These are phyloP conservation scores for Alnus glutinosa DNA, from an alignment of 306 rosid species.

Conservation along the genomic window DNA sequence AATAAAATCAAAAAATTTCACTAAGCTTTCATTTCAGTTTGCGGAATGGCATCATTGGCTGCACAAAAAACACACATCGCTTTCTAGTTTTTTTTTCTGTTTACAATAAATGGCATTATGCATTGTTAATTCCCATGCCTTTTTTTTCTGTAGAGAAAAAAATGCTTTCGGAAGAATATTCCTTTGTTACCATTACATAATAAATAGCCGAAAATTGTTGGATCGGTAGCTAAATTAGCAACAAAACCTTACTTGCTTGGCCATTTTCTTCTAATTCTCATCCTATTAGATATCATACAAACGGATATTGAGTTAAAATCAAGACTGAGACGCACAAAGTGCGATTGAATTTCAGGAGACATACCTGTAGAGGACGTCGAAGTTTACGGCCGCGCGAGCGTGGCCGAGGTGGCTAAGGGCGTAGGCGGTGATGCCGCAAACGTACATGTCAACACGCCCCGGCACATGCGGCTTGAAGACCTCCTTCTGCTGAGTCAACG, in stretches of 20 bases:
- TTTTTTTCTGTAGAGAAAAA: background rate
- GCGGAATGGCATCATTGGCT: background rate
- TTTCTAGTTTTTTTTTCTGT: too few species aligned
- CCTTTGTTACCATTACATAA: background rate
- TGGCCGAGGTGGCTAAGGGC: conserved; percentile 94
- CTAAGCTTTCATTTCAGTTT: background rate
- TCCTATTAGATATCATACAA: background rate
- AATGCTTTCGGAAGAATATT: background rate
- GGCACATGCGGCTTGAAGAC: conserved; percentile 56
- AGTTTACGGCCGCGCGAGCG: conserved; percentile 89
- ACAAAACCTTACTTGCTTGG: background rate
- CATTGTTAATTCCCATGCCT: background rate
- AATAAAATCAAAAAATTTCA: too few species aligned
- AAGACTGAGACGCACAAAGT: background rate
- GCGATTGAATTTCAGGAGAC: background rate
- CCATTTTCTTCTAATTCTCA: too few species aligned
- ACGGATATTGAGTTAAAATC: background rate
- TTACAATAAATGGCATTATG: too few species aligned
- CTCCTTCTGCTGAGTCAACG: conserved; percentile 85
- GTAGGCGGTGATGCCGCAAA: conserved; percentile 89
- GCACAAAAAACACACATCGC: background rate
- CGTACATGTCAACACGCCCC: conserved; percentile 80
- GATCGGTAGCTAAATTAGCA: background rate
- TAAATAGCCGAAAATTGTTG: background rate
- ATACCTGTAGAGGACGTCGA: conserved; percentile 81